Conservation (phyloP, 768 basidiomycete genomes). For the Russula virescens region DNA sequence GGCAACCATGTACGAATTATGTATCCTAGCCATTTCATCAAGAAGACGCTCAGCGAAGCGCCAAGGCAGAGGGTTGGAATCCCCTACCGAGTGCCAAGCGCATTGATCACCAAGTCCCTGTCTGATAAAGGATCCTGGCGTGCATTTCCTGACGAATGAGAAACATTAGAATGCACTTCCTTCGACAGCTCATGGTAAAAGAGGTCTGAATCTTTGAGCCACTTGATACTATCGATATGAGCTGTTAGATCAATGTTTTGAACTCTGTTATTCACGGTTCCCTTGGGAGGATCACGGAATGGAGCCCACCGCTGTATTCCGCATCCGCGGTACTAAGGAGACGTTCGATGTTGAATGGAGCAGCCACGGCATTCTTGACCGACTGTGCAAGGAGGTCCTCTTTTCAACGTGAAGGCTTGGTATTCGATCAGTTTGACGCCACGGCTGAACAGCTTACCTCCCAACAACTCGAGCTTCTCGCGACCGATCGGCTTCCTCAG, state of each 20-base stretch:
- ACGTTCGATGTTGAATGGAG: constrained; percentile 58
- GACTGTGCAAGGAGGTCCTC: constrained; percentile 62
- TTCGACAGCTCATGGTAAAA: constrained; percentile 53
- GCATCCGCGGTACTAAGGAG: constrained; percentile 67
- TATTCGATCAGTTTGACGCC: constrained; percentile 10
- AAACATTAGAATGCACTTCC: constrained; percentile 51
- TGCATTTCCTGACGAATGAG: constrained; percentile 22
- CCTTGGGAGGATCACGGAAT: background rate
- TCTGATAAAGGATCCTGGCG: constrained; percentile 13
- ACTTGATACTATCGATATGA: constrained; percentile 63
- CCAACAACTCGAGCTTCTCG: constrained; percentile 75
- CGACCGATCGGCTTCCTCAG: constrained; percentile 60
- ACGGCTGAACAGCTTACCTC: constrained; percentile 43
- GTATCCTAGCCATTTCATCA: constrained; percentile 45
- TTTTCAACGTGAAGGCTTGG: constrained; percentile 29
- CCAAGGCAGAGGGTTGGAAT: background rate
- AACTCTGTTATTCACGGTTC: background rate
- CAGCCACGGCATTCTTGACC: constrained; percentile 48
- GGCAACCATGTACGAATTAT: constrained; percentile 79
- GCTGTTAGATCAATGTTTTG: constrained; percentile 33
- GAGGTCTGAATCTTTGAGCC: constrained; percentile 58
- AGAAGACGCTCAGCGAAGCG: constrained; percentile 5
- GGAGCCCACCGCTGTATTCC: constrained; percentile 56
- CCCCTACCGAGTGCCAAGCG: constrained; percentile 25
- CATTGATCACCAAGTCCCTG: constrained; percentile 18